Conservation (phyloP, 805 yeast species). For the Diddensiella caesifluorescens region DNA sequence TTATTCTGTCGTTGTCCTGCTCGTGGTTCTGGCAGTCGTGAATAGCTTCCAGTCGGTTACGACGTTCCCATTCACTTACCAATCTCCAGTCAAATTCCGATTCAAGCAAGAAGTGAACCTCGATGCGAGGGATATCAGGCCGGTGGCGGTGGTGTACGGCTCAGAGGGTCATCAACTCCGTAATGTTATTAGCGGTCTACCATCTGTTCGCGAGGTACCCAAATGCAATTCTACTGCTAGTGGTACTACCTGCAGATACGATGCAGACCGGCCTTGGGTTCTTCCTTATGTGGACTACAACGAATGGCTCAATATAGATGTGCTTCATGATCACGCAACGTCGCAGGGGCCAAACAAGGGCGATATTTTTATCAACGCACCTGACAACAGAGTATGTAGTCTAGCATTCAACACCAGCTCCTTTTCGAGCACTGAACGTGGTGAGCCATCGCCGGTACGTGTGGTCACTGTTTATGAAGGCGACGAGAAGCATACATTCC, state of each 20-base stretch:
- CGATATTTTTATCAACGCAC: constrained; percentile 47
- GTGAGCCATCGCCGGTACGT: constrained; percentile 55
- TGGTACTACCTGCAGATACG: constrained; percentile 42
- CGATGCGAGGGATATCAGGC: constrained; percentile 24
- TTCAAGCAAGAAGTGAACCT: constrained; percentile 60
- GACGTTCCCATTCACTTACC: constrained; percentile 52
- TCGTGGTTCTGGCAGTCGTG: constrained; percentile 39
- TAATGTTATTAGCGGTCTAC: constrained; percentile 52
- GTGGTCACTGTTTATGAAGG: constrained; percentile 45
- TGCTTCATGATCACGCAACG: constrained; percentile 43
- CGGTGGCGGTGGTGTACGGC: constrained; percentile 45
- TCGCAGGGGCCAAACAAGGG: constrained; percentile 4
- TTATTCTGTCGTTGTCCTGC: constrained; percentile 40
- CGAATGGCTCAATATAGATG: constrained; percentile 46
- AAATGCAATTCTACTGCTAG: constrained; percentile 32
- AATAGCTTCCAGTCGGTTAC: constrained; percentile 32
- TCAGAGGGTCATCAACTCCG: constrained; percentile 45
- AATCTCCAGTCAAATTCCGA: constrained; percentile 65
- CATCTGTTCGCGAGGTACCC: no score
- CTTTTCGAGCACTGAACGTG: constrained; percentile 30
- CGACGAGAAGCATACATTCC: constrained; percentile 34
- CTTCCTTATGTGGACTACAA: constrained; percentile 37
- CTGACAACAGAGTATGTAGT: constrained; percentile 60
- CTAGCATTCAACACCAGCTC: constrained; percentile 51
- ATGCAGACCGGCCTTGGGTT: constrained; percentile 45